A percentile compares a stretch with the other conserved stretches of the same genome.
Conservation (phyloP, 371 early-diverging fungal species). For the Batkoa obscura region DNA sequence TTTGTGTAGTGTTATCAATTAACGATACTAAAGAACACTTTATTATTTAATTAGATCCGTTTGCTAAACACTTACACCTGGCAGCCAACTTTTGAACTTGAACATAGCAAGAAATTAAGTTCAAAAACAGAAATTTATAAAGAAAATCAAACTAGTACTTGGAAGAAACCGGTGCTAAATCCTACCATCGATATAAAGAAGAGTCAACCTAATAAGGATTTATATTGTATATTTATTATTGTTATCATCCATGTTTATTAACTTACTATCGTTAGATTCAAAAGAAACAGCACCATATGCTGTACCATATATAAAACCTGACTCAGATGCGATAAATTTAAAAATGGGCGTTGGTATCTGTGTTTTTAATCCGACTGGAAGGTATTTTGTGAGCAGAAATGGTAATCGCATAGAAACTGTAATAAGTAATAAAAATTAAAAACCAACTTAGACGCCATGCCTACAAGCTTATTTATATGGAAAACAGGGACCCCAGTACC, state of each 20-base stretch:
- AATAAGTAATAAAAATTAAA: constrained; percentile 1
- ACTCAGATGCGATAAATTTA: constrained; percentile 26
- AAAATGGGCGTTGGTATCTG: constrained; percentile 22
- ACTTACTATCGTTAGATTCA: constrained; percentile 12
- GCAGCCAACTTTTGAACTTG: constrained; percentile 21
- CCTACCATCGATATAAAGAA: background rate
- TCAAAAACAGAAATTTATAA: background rate
- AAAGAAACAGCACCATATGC: constrained; percentile 15
- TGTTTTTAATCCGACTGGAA: constrained; percentile 22
- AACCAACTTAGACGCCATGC: constrained; percentile 22
- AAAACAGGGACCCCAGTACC: constrained; percentile 15
- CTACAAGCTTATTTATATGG: constrained; percentile 30
- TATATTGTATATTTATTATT: background rate
- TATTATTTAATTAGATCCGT: constrained; percentile 18
- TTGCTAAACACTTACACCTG: constrained; percentile 29
- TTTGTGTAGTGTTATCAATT: constrained; percentile 26
- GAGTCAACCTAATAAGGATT: constrained; percentile 4
- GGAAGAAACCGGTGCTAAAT: background rate
- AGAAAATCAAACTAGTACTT: background rate
- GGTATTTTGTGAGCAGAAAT: constrained; percentile 14
- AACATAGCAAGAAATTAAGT: constrained; percentile 13
- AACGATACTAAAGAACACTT: constrained; percentile 17
- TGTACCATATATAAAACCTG: constrained; percentile 12
- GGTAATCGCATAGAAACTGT: constrained; percentile 3
- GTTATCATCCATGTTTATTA: background rate